Conservation (phyloP, 2,329 filamentous ascomycete genomes). For the Lachnellula subtilissima region DNA sequence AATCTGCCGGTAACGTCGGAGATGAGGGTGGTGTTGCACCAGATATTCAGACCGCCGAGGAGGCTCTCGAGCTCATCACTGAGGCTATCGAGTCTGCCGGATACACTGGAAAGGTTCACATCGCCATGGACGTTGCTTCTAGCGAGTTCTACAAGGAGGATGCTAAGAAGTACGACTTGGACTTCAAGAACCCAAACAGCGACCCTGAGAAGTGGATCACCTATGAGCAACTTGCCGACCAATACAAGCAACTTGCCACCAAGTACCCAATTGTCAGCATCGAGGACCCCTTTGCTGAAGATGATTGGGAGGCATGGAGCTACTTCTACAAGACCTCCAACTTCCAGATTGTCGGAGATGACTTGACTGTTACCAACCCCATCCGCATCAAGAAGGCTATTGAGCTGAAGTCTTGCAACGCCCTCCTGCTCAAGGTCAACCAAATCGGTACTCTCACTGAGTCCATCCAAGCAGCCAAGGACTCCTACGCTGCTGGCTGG, state of each 20-base stretch:
- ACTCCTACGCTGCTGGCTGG: slow-evolving; percentile 93
- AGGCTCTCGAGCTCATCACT: slow-evolving; percentile 94
- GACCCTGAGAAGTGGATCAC: slow-evolving; percentile 97
- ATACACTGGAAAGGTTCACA: slow-evolving; percentile 94
- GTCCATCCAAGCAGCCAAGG: slow-evolving; percentile 98
- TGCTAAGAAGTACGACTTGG: slow-evolving; percentile 98
- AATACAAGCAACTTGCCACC: slow-evolving; percentile 81
- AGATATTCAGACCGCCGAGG: slow-evolving; percentile 94
- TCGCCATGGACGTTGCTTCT: slow-evolving; percentile 98
- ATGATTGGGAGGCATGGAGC: slow-evolving; percentile 99
- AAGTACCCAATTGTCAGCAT: slow-evolving; percentile 99
- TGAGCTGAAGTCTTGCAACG: slow-evolving; percentile 97
- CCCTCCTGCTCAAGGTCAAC: slow-evolving; percentile 98
- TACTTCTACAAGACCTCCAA: slow-evolving; percentile 99
- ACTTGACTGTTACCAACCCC: slow-evolving; percentile 98
- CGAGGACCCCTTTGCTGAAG: slow-evolving; percentile 98
- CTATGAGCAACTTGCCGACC: slow-evolving; percentile 90
- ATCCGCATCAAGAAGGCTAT: slow-evolving; percentile 99
- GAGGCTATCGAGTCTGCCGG: slow-evolving; percentile 91
- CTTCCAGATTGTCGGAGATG: slow-evolving; percentile 97
- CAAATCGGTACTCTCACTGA: slow-evolving; percentile 98
- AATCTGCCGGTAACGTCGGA: slow-evolving; percentile 97
- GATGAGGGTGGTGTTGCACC: slow-evolving; percentile 99
- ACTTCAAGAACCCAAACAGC: slow-evolving; percentile 99
- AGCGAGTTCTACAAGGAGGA: slow-evolving; percentile 99